phyloP scores from a whole-genome alignment of 2,329 filamentous ascomycete genomes.

The Dactylellina cionopaga region DNA sequence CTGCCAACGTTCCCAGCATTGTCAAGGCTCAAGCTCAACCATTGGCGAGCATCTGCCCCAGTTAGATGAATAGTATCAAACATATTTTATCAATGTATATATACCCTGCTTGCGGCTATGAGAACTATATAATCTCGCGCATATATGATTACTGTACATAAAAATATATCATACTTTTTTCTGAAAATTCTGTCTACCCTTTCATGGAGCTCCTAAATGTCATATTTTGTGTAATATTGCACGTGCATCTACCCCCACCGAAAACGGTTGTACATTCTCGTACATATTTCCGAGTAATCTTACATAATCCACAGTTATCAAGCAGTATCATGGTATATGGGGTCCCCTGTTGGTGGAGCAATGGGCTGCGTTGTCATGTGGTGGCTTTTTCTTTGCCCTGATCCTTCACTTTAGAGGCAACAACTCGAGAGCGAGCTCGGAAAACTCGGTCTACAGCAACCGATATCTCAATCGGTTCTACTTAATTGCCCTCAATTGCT shows the following conservation, averaged over 20 bases:
- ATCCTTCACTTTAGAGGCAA: conserved; percentile 21
- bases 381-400: neutral
- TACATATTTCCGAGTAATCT: too few species aligned
- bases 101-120: too few species aligned
- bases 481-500: neutral
- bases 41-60: conserved; percentile 45
- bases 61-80: neutral
- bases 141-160: too few species aligned
- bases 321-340: neutral
- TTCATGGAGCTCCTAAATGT: too few species aligned
- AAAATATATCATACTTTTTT: neutral
- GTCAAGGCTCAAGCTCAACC: conserved; percentile 51
- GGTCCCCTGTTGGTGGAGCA: too few species aligned
- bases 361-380: conserved; percentile 20
- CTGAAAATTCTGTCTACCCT: neutral
- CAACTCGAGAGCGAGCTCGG: too few species aligned
- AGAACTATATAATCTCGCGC: conserved; percentile 1
- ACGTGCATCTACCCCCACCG: too few species aligned
- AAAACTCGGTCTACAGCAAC: neutral
- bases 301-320: too few species aligned
- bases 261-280: too few species aligned
- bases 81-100: neutral
- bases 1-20: conserved; percentile 51
- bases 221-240: too few species aligned
- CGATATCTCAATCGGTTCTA: neutral